A percentile compares a stretch with the other conserved stretches of the same genome.
Evolutionary conservation across 345 rosid species (phyloP).

Genomic region (Bruguiera parviflora): DNA sequence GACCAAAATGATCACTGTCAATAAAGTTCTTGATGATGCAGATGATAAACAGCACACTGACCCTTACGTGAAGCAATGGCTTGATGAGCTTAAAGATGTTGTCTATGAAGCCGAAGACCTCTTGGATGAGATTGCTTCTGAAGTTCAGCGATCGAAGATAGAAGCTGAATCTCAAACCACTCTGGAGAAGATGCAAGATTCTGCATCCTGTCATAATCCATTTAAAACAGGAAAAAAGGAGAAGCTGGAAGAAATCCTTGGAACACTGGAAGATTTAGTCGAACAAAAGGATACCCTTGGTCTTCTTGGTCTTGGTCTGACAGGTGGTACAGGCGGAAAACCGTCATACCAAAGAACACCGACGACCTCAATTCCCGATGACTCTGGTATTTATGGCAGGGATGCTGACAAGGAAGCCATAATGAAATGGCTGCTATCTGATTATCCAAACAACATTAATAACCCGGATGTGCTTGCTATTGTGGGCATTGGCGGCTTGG

Average conservation of each 20-base stretch:
- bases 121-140: not conserved
- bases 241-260: not conserved
- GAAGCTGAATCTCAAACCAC: not conserved
- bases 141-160: not conserved
- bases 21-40: too few species aligned
- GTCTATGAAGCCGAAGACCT: too few species aligned
- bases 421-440: not conserved
- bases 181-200: slow-evolving; percentile 6
- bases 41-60: too few species aligned
- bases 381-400: slow-evolving; percentile 5
- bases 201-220: not conserved
- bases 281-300: too few species aligned
- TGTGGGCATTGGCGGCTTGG: slow-evolving; percentile 14
- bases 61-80: too few species aligned
- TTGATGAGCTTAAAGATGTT: too few species aligned
- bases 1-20: too few species aligned
- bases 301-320: slow-evolving; percentile 2
- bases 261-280: slow-evolving; percentile 11
- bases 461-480: slow-evolving; percentile 2
- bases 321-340: not conserved
- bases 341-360: not conserved
- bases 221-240: not conserved
- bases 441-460: not conserved
- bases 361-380: slow-evolving; percentile 3
- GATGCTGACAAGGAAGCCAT: slow-evolving; percentile 4